Evolutionary conservation across 2,329 filamentous ascomycete species (phyloP), one percentile per base, ranked within the genome.

Genomic region (Monosporascus sp.): DNA sequence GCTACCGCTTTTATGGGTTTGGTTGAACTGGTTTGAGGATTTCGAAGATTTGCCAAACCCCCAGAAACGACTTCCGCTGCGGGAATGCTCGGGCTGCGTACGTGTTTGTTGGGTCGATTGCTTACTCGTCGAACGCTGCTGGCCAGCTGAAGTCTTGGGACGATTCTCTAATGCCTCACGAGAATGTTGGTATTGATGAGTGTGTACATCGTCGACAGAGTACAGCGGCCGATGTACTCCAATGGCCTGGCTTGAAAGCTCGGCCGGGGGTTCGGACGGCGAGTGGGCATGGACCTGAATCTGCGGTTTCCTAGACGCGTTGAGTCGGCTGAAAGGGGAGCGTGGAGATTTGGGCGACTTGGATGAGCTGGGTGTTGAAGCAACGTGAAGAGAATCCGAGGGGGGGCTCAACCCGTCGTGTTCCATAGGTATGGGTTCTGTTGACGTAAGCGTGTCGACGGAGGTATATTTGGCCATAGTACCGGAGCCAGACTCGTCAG

Each of bases 61-160:
- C 56, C 67, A 69, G 48, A 69, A 69, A 49, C 67, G 67, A 40
- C 67, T 69, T 31, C 58, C 61, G 54, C 59, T 67, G 52, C 66
- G 62, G 44, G 66, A 54, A 52, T 68, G 67, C 48, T 65, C 64
- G 26, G 53, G 53, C 27, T 47, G 58, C 20, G 49, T 48, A 38
- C 50, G 36, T 9, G 41, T 22, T 50, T 57, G 56, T 20, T 59
- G 51, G 27, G 61, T 50, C 27, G 54, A 19, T 19, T 56, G 60
- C 22, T 59, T 55, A 16, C 60, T 56, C 22, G 57, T 59, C 37
- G 62, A 63, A 5, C 57, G 54, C 31, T 27, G 53, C 52, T 58
- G 56, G 54, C 60, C 52, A 51, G 53, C 26, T 51, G 62, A 54
- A 16, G 56, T 58, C 20, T 57, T 41, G 19, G 61, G 59, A n/a